Evolutionary conservation across 805 yeast genomes (phyloP).

Genomic region (Zygoascus ofunaensis): DNA sequence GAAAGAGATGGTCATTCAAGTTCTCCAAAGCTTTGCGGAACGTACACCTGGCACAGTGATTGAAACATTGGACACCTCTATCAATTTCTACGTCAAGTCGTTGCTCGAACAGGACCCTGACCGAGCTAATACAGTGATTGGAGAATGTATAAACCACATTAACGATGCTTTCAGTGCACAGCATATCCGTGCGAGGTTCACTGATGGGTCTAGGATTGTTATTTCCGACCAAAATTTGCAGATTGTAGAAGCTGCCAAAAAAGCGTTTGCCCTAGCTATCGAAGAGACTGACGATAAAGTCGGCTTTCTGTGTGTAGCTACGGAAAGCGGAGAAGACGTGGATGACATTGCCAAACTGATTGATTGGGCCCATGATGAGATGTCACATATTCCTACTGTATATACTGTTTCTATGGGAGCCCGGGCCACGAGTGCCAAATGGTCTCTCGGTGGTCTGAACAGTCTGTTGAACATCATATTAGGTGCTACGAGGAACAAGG

Average conservation of each 20-base stretch:
- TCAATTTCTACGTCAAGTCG: conserved; percentile 66
- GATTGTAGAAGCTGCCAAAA: conserved; percentile 39
- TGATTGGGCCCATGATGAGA: conserved; percentile 21
- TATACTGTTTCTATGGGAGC: conserved; percentile 25
- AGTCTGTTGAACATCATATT: conserved; percentile 23
- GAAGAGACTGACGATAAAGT: conserved; percentile 12
- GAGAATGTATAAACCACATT: conserved; percentile 77
- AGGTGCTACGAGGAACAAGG: neutral
- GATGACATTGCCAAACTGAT: conserved; percentile 25
- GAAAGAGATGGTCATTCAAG: conserved; percentile 48
- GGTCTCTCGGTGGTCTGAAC: conserved; percentile 27
- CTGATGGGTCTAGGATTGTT: conserved; percentile 54
- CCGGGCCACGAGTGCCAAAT: conserved; percentile 24
- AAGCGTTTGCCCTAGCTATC: conserved; percentile 10
- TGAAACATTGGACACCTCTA: conserved; percentile 64
- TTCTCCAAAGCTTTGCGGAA: conserved; percentile 55
- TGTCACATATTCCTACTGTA: conserved; percentile 10
- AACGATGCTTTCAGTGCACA: conserved; percentile 60
- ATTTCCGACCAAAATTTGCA: conserved; percentile 56
- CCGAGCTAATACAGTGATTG: conserved; percentile 59
- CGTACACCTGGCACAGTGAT: conserved; percentile 72
- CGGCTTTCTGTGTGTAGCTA: conserved; percentile 21
- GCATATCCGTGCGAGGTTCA: conserved; percentile 66
- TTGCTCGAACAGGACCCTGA: conserved; percentile 46
- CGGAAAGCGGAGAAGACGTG: conserved; percentile 15